phyloP scores from a whole-genome alignment of 23 red algal genomes.

The Cyanidium caldarium region DNA sequence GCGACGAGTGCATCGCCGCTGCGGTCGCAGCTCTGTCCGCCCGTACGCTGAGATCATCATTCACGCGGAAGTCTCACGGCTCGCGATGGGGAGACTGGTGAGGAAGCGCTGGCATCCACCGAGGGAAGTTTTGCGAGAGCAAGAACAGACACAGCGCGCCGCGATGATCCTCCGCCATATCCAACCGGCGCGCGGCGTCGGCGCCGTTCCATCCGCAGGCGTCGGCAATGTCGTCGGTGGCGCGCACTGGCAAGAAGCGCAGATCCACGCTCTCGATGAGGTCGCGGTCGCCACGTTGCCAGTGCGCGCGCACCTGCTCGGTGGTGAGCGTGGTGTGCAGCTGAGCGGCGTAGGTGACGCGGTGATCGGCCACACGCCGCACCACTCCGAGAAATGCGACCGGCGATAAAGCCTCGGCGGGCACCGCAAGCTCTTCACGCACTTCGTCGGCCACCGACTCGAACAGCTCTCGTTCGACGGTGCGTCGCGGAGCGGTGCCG shows the following conservation, averaged over 20 bases:
- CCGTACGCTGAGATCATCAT: conserved; percentile 3
- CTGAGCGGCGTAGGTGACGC: not conserved
- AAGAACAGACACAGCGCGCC: not conserved
- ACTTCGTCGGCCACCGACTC: not conserved
- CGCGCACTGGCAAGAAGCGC: not conserved
- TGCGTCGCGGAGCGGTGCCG: not conserved
- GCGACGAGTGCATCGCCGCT: not conserved
- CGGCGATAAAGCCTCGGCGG: not conserved
- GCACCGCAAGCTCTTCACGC: not conserved
- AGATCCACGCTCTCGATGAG: not conserved
- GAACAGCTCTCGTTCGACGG: not conserved
- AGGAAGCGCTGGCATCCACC: not conserved
- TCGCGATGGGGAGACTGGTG: not conserved
- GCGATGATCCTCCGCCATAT: not conserved
- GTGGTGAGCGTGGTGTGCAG: not conserved
- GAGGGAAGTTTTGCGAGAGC: not conserved
- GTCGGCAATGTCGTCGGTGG: not conserved
- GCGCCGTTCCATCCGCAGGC: not conserved
- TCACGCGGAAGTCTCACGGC: not conserved
- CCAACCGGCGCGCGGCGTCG: not conserved
- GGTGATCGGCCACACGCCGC: not conserved
- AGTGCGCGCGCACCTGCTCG: not conserved
- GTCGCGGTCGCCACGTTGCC: not conserved
- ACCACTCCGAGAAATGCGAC: not conserved
- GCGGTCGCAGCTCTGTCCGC: not conserved